Evolutionary conservation across 2,329 filamentous ascomycete species (phyloP), one percentile per base, ranked within the genome.

Genomic region (Colletotrichum tofieldiae): DNA sequence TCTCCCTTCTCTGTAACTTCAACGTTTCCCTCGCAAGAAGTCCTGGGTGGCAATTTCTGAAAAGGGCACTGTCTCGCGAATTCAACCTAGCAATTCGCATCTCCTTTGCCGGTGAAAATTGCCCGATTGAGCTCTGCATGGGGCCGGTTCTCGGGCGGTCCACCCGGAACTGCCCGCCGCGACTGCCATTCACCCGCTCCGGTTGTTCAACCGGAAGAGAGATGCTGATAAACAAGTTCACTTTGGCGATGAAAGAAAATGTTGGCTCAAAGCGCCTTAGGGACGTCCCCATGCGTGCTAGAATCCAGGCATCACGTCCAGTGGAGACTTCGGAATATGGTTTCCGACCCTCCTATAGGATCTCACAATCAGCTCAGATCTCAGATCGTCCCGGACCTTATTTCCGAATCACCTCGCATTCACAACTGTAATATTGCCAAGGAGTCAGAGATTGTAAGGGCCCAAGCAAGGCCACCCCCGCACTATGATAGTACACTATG

Each of bases 291-390:
- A 29, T 41, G 18, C 20, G 2, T 6, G 14, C 41, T 26, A 47
- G 29, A 45, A 20, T 14, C 32, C 32, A 37, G 43, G 29, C 5
- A 23, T 37, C 32, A 2, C 6, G 12, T 35, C n/a, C 20, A 12
- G 68, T 58, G 56, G 64, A 29, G 68, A 37, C n/a, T 16, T 71
- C 64, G 64, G 64, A 18, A 68, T 55, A n/a, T n/a, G 35, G 56
- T 51, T 71, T 67, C 68, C 64, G 64, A 71, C 43, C 51, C 4
- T 37, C 64, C 64, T 47, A 71, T 68, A 23, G 49, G 41, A 67
- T 37, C 54, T 37, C 32, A 20, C 52, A 3, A n/a, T 35, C n/a
- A 14, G 47, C 39, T 54, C n/a, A 52, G 45, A 56, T 41, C 18
- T 56, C 9, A 35, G 39, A 60, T 55, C 23, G 2, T 35, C 23